Percentiles rank a stretch among this genome's conserved stretches.
Conservation (phyloP, 2,329 filamentous ascomycete species). For the Claviceps spartinae region DNA sequence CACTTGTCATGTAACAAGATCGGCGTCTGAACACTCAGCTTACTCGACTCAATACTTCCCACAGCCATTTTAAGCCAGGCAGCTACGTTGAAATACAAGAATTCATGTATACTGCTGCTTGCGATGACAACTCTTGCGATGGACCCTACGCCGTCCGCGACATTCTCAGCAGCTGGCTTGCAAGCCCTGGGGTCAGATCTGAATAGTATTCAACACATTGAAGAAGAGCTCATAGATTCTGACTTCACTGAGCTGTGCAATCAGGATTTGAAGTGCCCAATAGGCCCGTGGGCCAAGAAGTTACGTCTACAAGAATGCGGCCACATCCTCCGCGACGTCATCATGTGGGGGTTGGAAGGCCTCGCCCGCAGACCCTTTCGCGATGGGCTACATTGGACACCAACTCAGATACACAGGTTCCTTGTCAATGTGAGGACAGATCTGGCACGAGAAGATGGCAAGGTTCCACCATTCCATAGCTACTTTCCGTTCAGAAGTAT, state of each 20-base stretch:
- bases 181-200: constrained; percentile 27
- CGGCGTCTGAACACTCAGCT: not conserved
- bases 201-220: constrained; percentile 23
- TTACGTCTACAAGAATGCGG: constrained; percentile 30
- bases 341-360: constrained; percentile 27
- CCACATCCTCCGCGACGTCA: constrained; percentile 29
- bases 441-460: constrained; percentile 20
- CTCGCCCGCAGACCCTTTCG: constrained; percentile 25
- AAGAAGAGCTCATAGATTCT: constrained; percentile 21
- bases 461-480: constrained; percentile 22
- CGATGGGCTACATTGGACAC: constrained; percentile 26
- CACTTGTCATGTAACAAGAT: not conserved
- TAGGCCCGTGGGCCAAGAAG: constrained; percentile 34
- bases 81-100: constrained; percentile 38
- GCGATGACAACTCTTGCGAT: constrained; percentile 31
- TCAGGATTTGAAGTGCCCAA: constrained; percentile 31
- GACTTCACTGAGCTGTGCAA: constrained; percentile 29
- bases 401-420: constrained; percentile 29
- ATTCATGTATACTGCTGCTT: constrained; percentile 25
- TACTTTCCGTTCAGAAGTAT: constrained; percentile 28
- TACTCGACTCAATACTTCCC: not conserved
- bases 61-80: constrained; percentile 36
- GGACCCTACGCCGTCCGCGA: constrained; percentile 33
- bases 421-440: constrained; percentile 27
- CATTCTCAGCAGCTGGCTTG: constrained; percentile 28